A percentile compares a stretch with the other conserved stretches of the same genome.
phyloP scores from a whole-genome alignment of 768 basidiomycete genomes.

The Amanita polypyramis region DNA sequence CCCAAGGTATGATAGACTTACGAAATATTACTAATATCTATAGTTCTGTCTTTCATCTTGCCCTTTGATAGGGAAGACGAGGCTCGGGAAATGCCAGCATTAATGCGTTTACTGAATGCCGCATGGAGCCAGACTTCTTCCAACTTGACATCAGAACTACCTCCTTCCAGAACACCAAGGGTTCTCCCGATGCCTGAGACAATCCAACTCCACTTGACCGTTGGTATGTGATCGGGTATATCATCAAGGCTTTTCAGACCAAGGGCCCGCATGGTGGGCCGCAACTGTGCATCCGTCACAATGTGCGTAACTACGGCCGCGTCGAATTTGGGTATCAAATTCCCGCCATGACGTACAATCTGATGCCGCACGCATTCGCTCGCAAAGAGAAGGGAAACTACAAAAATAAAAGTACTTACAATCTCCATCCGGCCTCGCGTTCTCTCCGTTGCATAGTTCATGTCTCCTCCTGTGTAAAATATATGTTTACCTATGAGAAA shows the following conservation, averaged over 20 bases:
- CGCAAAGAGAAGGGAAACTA: neutral
- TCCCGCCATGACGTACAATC: slow-evolving; percentile 58
- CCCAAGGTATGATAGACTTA: slow-evolving; percentile 16
- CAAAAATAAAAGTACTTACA: slow-evolving; percentile 30
- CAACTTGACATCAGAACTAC: slow-evolving; percentile 16
- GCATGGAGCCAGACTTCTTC: slow-evolving; percentile 34
- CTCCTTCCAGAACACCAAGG: neutral
- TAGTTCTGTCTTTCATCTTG: slow-evolving; percentile 20
- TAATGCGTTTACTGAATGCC: slow-evolving; percentile 35
- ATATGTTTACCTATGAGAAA: slow-evolving; percentile 41
- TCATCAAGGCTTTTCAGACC: slow-evolving; percentile 40
- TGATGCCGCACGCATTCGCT: slow-evolving; percentile 16
- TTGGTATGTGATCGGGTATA: slow-evolving; percentile 57
- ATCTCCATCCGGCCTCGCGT: slow-evolving; percentile 52
- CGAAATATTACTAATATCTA: slow-evolving; percentile 38
- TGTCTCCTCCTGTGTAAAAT: slow-evolving; percentile 51
- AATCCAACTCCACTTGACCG: slow-evolving; percentile 57
- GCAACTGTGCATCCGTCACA: slow-evolving; percentile 33
- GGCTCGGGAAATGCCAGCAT: slow-evolving; percentile 20
- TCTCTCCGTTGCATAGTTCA: slow-evolving; percentile 34
- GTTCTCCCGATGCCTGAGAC: slow-evolving; percentile 24
- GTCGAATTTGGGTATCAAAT: slow-evolving; percentile 49
- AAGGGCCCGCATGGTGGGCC: slow-evolving; percentile 27
- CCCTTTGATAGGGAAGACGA: slow-evolving; percentile 2
- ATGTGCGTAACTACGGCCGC: slow-evolving; percentile 53